Percentiles rank a stretch among this genome's conserved stretches.
Conservation (phyloP, 73 alveolate genomes). For the Stentor coeruleus region DNA sequence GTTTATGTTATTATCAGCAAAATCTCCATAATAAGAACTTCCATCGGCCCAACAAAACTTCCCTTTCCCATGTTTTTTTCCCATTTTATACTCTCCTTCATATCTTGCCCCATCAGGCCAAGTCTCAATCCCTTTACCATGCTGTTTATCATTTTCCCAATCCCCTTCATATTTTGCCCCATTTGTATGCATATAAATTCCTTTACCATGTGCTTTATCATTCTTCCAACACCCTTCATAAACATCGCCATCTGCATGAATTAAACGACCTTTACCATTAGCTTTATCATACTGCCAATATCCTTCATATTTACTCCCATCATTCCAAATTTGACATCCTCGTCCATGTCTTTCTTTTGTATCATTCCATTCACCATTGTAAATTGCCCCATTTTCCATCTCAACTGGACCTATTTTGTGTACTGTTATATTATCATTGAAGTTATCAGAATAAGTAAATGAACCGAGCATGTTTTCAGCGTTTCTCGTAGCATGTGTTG, state of each 20-base stretch:
- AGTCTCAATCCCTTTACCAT: constrained; percentile 78
- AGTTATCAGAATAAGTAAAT: not conserved
- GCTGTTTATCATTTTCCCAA: constrained; percentile 68
- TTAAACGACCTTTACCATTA: constrained; percentile 33
- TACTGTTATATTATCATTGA: not conserved
- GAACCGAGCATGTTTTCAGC: not conserved
- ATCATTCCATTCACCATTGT: constrained; percentile 46
- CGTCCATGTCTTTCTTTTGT: not conserved
- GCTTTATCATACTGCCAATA: constrained; percentile 38
- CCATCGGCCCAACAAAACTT: constrained; percentile 64
- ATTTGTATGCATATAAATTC: constrained; percentile 51
- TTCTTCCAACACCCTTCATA: constrained; percentile 54
- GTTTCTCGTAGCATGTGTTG: constrained; percentile 2
- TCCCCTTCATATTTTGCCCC: constrained; percentile 80
- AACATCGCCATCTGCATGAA: constrained; percentile 51
- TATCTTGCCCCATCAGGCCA: constrained; percentile 75
- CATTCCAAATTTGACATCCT: constrained; percentile 7
- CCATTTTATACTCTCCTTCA: constrained; percentile 53
- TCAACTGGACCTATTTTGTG: constrained; percentile 30
- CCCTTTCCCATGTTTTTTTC: constrained; percentile 69
- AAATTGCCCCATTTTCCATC: constrained; percentile 49
- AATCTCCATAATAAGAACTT: constrained; percentile 60
- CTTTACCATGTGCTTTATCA: constrained; percentile 71
- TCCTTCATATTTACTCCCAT: constrained; percentile 39
- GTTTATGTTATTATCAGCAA: constrained; percentile 51